Evolutionary conservation across 306 rosid genomes (phyloP).

Genomic region (Cucurbita pepo): DNA sequence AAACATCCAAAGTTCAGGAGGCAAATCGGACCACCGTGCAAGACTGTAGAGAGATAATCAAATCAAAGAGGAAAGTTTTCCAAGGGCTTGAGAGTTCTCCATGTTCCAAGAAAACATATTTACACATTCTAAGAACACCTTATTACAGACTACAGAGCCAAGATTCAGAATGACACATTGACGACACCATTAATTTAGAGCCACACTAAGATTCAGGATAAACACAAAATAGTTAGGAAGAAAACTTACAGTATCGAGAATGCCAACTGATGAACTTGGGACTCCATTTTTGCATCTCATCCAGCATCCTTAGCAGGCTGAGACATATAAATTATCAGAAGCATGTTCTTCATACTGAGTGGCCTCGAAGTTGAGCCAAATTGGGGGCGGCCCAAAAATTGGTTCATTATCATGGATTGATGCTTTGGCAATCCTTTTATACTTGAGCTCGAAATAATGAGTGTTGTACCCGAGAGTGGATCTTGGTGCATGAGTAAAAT

Average conservation of each 20-base stretch:
- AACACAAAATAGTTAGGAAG: not conserved
- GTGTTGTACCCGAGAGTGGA: conserved; percentile 6
- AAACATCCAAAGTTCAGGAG: conserved; percentile 9
- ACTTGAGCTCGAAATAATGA: conserved; percentile 24
- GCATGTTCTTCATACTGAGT: not conserved
- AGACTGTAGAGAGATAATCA: not conserved
- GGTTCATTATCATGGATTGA: conserved; percentile 12
- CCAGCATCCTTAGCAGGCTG: too few relatives aligned
- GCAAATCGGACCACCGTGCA: not conserved
- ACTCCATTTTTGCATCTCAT: not conserved
- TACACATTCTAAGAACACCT: not conserved
- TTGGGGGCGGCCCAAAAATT: conserved; percentile 12
- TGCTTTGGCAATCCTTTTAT: conserved; percentile 12
- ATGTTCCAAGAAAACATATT: not conserved
- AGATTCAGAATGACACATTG: not conserved
- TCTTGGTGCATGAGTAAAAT: conserved; percentile 14
- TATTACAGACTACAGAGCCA: not conserved
- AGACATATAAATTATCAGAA: not conserved
- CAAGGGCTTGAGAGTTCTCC: too few relatives aligned
- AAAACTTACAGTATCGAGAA: not conserved
- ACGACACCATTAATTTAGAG: not conserved
- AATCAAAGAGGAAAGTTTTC: too few relatives aligned
- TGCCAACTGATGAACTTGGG: not conserved
- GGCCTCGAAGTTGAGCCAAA: not conserved
- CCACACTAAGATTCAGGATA: not conserved